A percentile compares a stretch with the other conserved stretches of the same genome.
Conservation (phyloP, 2,329 filamentous ascomycete species). For the Arthrobotrys musiformis region DNA sequence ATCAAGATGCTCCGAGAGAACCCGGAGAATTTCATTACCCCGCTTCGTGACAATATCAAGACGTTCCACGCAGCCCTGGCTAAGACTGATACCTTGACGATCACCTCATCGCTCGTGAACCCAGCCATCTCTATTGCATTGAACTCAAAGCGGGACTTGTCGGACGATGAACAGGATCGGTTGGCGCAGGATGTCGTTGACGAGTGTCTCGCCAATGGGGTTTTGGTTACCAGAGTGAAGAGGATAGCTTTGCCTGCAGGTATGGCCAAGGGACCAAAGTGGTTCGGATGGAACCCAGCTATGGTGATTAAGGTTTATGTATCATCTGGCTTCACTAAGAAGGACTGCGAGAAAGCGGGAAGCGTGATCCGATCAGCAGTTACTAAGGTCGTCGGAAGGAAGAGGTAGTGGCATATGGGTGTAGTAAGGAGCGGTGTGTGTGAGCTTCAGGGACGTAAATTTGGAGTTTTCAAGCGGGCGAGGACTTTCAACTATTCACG, state of each 20-base stretch:
- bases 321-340: slow-evolving; percentile 86
- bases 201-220: slow-evolving; percentile 90
- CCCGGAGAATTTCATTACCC: slow-evolving; percentile 77
- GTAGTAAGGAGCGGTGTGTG: not conserved
- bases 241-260: slow-evolving; percentile 70
- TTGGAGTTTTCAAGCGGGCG: slow-evolving; percentile 4
- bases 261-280: slow-evolving; percentile 71
- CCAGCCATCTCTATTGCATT: slow-evolving; percentile 37
- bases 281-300: slow-evolving; percentile 78
- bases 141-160: slow-evolving; percentile 38
- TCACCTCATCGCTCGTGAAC: slow-evolving; percentile 56
- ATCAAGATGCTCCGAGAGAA: slow-evolving; percentile 85
- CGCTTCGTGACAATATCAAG: slow-evolving; percentile 86
- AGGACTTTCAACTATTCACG: not conserved
- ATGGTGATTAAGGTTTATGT: slow-evolving; percentile 82
- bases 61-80: slow-evolving; percentile 88
- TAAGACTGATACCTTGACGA: slow-evolving; percentile 90
- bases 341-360: slow-evolving; percentile 95
- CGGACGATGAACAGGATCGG: slow-evolving; percentile 77
- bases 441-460: not conserved
- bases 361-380: slow-evolving; percentile 88
- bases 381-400: slow-evolving; percentile 81
- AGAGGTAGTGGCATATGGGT: not conserved
- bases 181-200: slow-evolving; percentile 93
- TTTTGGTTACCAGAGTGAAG: slow-evolving; percentile 89